Percentiles rank a stretch among this genome's conserved stretches.
Evolutionary conservation across 768 basidiomycete genomes (phyloP).

Genomic region (Terana coerulea): DNA sequence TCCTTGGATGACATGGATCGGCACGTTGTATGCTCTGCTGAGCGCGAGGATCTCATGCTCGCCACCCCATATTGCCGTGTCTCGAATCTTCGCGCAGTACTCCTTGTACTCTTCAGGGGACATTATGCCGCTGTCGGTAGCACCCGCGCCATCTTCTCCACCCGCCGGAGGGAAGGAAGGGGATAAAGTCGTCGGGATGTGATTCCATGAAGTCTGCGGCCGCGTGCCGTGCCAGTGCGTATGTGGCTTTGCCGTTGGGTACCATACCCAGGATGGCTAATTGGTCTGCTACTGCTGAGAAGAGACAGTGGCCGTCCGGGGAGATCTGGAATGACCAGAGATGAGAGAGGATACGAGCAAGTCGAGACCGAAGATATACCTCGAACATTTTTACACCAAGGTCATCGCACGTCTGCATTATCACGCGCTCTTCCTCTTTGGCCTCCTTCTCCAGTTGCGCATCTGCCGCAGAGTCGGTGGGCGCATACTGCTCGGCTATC

Average conservation of each 20-base stretch:
- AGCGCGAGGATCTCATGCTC: constrained; percentile 96
- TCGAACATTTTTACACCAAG: constrained; percentile 64
- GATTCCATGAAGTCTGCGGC: constrained; percentile 79
- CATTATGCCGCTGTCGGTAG: constrained; percentile 66
- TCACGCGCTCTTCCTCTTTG: constrained; percentile 62
- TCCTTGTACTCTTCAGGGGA: constrained; percentile 53
- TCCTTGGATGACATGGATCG: constrained; percentile 89
- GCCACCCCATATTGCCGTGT: constrained; percentile 94
- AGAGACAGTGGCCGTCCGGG: constrained; percentile 96
- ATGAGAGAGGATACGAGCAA: background rate
- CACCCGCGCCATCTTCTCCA: constrained; percentile 64
- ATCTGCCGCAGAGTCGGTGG: constrained; percentile 52
- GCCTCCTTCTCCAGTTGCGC: constrained; percentile 61
- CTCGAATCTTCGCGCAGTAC: constrained; percentile 76
- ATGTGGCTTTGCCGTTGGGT: constrained; percentile 53
- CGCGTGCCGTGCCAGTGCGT: constrained; percentile 54
- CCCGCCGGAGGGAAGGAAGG: constrained; percentile 79
- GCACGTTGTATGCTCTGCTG: constrained; percentile 71
- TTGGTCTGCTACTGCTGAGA: constrained; percentile 92
- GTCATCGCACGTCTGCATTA: constrained; percentile 60
- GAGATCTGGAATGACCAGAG: constrained; percentile 55
- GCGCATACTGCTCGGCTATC: constrained; percentile 47
- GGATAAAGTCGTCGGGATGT: constrained; percentile 88
- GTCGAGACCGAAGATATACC: constrained; percentile 34
- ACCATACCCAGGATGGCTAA: constrained; percentile 69